Evolutionary conservation across 257 asterid species (phyloP), one percentile per base, ranked within the genome.

Genomic region (Parsonsia alboflavescens): DNA sequence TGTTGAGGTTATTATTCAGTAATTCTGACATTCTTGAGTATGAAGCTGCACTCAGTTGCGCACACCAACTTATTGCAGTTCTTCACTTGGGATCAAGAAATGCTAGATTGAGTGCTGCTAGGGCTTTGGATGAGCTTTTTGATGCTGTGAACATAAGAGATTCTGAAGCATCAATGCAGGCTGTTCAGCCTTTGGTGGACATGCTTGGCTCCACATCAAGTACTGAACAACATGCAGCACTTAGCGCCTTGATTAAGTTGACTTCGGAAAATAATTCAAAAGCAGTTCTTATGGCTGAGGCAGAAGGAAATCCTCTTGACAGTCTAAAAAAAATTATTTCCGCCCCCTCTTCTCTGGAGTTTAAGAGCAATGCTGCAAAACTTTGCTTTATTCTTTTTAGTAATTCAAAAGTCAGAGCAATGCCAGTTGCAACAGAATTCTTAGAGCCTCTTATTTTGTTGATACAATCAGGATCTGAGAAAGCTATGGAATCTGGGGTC

Each of bases 61-160:
- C 89, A 75, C 71, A 70, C 75, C 97, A 93, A 77, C 92, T 93
- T 77, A 78, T 93, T 39, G 96, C 97, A 19, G 95, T 91, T 86
- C 96, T 93, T 80, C 97, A 84, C 72, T 86, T 91, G 92, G 98
- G 98, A 61, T 89, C 98, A 46, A 89, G 95, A 81, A 85, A 75
- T 49, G 90, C 96, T 39, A 87, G 97, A 79, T 74, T 89, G 70
- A 91, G 95, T 75, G 87, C 98, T 71, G 92, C 89, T 65, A 81
- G 86, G 81, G 96, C 98, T 66, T 85, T 93, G 64, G 79, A 64
- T 71, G 91, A 87, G 75, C 93, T 93, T 57, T 93, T 93, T 69
- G 81, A 84, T 80, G 89, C 92, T 15, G 92, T 86, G 78, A 73
- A 82, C 52, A 76, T 91, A 70, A 84, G 96, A 80, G 84, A 86